Conservation (phyloP, 805 yeast species). For the Starmerella vaccinii region DNA sequence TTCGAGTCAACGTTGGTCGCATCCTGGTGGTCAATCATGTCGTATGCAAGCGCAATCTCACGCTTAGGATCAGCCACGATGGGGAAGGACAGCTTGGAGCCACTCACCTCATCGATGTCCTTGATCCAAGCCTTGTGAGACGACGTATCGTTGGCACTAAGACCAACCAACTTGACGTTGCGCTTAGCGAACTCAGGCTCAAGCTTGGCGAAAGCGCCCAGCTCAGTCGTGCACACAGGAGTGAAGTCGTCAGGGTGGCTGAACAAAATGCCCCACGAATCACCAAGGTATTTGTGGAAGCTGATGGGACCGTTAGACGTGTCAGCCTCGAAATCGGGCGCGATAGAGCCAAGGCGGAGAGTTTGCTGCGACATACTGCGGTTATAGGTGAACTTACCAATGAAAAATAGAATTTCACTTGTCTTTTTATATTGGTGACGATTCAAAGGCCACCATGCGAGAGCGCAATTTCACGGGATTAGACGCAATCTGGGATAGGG, state of each 20-base stretch:
- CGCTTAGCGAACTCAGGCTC: constrained; percentile 85
- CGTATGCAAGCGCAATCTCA: constrained; percentile 71
- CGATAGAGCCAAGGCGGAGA: constrained; percentile 71
- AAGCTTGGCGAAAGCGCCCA: constrained; percentile 87
- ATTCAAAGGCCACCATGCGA: neutral
- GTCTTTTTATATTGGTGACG: neutral
- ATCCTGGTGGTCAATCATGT: constrained; percentile 82
- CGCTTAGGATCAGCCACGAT: constrained; percentile 81
- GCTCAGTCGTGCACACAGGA: constrained; percentile 93
- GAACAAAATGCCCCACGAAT: constrained; percentile 79
- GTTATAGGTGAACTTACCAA: neutral
- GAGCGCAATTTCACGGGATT: constrained; percentile 7
- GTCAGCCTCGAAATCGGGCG: constrained; percentile 80
- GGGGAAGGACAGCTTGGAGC: constrained; percentile 72
- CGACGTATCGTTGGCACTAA: constrained; percentile 77
- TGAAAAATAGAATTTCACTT: neutral
- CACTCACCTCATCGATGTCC: constrained; percentile 81
- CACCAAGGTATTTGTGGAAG: constrained; percentile 79
- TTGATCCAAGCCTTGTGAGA: constrained; percentile 83
- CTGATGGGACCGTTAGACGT: constrained; percentile 75
- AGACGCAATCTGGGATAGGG: constrained; percentile 1
- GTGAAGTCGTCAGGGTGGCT: constrained; percentile 97
- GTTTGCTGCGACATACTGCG: constrained; percentile 18
- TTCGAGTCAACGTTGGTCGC: constrained; percentile 60
- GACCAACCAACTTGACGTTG: constrained; percentile 78